Percentiles rank a stretch among this genome's conserved stretches.
These are phyloP conservation scores for Gigaspora rosea DNA, from an alignment of 192 early-diverging fungal genomes.

Conservation along the genomic window DNA sequence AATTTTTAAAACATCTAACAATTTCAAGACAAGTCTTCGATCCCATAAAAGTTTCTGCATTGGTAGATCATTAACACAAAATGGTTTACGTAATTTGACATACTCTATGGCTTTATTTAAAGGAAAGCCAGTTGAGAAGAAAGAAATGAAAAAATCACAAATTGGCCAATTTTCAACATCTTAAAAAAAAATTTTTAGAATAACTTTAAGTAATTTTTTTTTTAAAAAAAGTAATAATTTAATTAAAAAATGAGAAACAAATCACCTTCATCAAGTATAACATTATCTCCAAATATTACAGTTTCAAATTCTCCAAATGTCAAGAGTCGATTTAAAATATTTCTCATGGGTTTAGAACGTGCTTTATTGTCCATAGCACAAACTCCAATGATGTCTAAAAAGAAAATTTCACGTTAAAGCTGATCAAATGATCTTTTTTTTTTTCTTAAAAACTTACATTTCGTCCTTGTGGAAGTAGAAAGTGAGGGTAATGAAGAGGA, in stretches of 20 bases:
- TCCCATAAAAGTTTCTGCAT: conserved; percentile 90
- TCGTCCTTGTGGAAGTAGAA: background rate
- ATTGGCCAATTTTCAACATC: conserved; percentile 86
- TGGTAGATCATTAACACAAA: conserved; percentile 88
- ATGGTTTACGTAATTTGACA: conserved; percentile 78
- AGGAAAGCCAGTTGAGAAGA: conserved; percentile 94
- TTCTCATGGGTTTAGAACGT: conserved; percentile 94
- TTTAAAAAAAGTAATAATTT: too few relatives aligned
- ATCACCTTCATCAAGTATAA: conserved; percentile 89
- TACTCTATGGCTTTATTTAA: conserved; percentile 92
- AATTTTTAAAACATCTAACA: conserved; percentile 79
- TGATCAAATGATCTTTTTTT: too few relatives aligned
- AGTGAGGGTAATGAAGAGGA: background rate
- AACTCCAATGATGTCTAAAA: conserved; percentile 72
- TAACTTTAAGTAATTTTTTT: background rate
- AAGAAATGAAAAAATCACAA: conserved; percentile 96
- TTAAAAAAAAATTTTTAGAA: conserved; percentile 31
- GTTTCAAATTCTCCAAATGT: conserved; percentile 72
- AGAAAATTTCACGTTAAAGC: background rate
- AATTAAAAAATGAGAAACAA: background rate
- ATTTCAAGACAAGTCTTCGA: conserved; percentile 80
- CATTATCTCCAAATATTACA: conserved; percentile 95
- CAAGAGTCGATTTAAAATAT: conserved; percentile 78
- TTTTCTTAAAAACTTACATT: background rate
- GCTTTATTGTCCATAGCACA: conserved; percentile 94